Percentiles rank a stretch among this genome's conserved stretches.
phyloP scores from a whole-genome alignment of 108 stramenopile genomes.

The Cylindrotheca closterium region DNA sequence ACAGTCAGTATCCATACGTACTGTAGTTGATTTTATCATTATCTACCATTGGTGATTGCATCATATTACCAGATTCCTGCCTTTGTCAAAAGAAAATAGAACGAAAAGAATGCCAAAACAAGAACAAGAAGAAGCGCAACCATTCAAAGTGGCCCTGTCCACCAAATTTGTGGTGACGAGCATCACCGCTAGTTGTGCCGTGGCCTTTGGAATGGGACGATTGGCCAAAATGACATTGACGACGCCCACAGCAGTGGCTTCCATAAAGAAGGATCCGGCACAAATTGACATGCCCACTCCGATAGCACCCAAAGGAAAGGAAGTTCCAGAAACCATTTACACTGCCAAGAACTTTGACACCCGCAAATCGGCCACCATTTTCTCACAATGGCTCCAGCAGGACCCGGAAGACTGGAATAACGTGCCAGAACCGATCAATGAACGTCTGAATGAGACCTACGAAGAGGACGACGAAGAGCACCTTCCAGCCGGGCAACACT shows the following conservation, averaged over 20 bases:
- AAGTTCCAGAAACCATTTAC: conserved; percentile 64
- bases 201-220: conserved; percentile 10
- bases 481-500: conserved; percentile 69
- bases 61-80: too few species aligned
- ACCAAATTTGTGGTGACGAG: conserved; percentile 3
- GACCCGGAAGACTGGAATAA: background rate
- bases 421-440: conserved; percentile 8
- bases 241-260: background rate
- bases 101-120: too few species aligned
- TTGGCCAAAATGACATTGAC: conserved; percentile 1
- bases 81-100: too few species aligned
- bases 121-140: background rate
- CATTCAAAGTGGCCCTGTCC: conserved; percentile 1
- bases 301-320: conserved; percentile 14
- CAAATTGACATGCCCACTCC: conserved; percentile 13
- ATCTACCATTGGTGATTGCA: too few species aligned
- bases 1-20: too few species aligned
- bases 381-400: conserved; percentile 27
- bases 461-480: conserved; percentile 44
- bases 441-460: conserved; percentile 5
- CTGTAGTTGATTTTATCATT: too few species aligned
- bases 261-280: background rate
- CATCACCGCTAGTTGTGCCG: conserved; percentile 1
- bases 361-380: conserved; percentile 14
- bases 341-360: conserved; percentile 66